phyloP scores from a whole-genome alignment of 805 yeast species.

The Kluyveromyces lactis region DNA sequence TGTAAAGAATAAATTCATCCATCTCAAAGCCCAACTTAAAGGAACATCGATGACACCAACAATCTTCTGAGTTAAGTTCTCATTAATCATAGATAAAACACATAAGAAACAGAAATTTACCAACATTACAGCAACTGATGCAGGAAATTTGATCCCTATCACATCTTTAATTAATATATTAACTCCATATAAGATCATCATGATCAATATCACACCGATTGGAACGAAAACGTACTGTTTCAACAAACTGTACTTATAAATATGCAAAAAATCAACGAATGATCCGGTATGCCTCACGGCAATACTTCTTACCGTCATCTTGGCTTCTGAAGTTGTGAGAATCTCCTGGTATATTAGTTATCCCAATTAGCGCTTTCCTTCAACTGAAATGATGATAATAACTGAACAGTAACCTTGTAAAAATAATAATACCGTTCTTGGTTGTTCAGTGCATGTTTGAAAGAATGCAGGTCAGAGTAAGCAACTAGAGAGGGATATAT shows the following conservation, averaged over 20 bases:
- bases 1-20: constrained; percentile 74
- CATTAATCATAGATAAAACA: constrained; percentile 10
- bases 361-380: no score
- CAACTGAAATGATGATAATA: no score
- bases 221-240: constrained; percentile 16
- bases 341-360: no score
- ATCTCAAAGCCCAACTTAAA: constrained; percentile 57
- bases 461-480: no score
- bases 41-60: constrained; percentile 38
- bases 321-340: no score
- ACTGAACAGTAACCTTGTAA: no score
- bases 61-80: constrained; percentile 10
- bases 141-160: constrained; percentile 15
- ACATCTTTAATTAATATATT: constrained; percentile 13
- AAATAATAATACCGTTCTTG: no score
- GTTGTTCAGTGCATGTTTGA: no score
- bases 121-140: constrained; percentile 20
- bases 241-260: constrained; percentile 8
- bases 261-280: constrained; percentile 9
- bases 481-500: no score
- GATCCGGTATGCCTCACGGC: background rate
- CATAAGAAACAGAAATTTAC: constrained; percentile 17
- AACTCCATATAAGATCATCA: constrained; percentile 17
- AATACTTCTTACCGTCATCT: background rate
- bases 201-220: constrained; percentile 11